Evolutionary conservation across 805 yeast species (phyloP).

Genomic region (Kazachstania taianensis): DNA sequence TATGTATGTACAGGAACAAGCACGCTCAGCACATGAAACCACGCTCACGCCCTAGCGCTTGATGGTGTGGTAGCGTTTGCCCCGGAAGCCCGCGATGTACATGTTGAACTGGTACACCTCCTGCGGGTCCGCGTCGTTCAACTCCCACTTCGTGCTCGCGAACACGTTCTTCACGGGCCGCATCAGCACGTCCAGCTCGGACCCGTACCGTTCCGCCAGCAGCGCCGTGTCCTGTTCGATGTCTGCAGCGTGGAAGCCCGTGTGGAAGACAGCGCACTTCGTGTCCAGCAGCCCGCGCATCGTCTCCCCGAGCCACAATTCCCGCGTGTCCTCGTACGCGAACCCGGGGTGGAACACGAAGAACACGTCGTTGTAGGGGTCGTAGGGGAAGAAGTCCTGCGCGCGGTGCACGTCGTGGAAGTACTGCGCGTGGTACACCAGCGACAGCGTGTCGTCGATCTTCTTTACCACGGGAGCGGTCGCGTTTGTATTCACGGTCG

Average conservation of each 20-base stretch:
- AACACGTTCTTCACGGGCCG: conserved; percentile 63
- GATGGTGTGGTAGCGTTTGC: conserved; percentile 92
- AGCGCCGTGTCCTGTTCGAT: conserved; percentile 59
- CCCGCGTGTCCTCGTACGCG: conserved; percentile 68
- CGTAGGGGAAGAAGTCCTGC: conserved; percentile 95
- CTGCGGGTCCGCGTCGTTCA: conserved; percentile 85
- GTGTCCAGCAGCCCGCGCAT: conserved; percentile 83
- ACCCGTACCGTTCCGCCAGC: conserved; percentile 53
- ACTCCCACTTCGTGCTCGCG: conserved; percentile 87
- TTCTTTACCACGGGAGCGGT: conserved; percentile 62
- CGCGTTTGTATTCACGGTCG: conserved; percentile 27
- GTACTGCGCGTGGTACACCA: conserved; percentile 81
- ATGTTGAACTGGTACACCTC: conserved; percentile 94
- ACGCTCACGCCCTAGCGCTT: conserved; percentile 12
- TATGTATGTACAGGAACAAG: not conserved
- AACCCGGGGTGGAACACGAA: conserved; percentile 95
- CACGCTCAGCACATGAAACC: not conserved
- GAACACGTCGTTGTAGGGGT: conserved; percentile 89
- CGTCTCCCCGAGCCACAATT: conserved; percentile 84
- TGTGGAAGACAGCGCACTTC: conserved; percentile 84
- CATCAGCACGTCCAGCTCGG: conserved; percentile 76
- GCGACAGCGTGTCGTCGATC: conserved; percentile 63
- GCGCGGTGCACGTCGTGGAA: conserved; percentile 87
- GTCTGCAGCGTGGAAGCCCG: conserved; percentile 81
- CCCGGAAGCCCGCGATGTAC: conserved; percentile 85